Evolutionary conservation across 2,329 filamentous ascomycete genomes (phyloP).

Genomic region (Chaetomium olivaceum): DNA sequence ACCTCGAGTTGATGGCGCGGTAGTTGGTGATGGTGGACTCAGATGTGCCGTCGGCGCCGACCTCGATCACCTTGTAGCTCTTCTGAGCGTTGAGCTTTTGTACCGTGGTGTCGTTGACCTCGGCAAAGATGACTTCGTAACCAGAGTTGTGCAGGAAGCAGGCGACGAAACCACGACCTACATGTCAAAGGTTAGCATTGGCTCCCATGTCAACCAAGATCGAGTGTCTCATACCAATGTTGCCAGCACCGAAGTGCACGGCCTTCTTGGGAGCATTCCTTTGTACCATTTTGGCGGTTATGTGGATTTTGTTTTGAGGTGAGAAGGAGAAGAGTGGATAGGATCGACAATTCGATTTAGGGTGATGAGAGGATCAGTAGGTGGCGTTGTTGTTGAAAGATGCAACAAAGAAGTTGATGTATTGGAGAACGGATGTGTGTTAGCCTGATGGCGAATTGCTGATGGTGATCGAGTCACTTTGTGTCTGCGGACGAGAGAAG

Average conservation of each 20-base stretch:
- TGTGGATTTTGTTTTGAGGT: constrained; percentile 2
- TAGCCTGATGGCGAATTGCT: neutral
- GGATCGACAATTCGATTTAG: neutral
- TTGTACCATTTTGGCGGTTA: constrained; percentile 19
- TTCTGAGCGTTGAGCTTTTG: constrained; percentile 71
- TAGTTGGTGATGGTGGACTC: constrained; percentile 90
- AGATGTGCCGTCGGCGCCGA: constrained; percentile 78
- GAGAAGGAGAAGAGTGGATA: neutral
- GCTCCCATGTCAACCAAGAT: neutral
- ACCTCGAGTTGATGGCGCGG: constrained; percentile 93
- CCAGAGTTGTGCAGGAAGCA: constrained; percentile 93
- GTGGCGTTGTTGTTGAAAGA: constrained; percentile 3
- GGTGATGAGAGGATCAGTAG: neutral
- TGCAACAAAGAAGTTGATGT: neutral
- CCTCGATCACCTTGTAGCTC: constrained; percentile 90
- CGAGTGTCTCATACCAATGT: constrained; percentile 61
- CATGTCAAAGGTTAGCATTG: constrained; percentile 25
- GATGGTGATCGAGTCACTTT: neutral
- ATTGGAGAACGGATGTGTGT: neutral
- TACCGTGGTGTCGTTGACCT: constrained; percentile 85
- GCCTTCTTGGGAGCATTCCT: constrained; percentile 58
- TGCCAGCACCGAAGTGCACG: constrained; percentile 83
- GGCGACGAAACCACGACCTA: constrained; percentile 76
- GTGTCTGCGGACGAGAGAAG: constrained; percentile 9
- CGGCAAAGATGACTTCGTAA: constrained; percentile 94